These are phyloP conservation scores for Starmerella bacillaris DNA, from an alignment of 805 yeast genomes.

Conservation along the genomic window DNA sequence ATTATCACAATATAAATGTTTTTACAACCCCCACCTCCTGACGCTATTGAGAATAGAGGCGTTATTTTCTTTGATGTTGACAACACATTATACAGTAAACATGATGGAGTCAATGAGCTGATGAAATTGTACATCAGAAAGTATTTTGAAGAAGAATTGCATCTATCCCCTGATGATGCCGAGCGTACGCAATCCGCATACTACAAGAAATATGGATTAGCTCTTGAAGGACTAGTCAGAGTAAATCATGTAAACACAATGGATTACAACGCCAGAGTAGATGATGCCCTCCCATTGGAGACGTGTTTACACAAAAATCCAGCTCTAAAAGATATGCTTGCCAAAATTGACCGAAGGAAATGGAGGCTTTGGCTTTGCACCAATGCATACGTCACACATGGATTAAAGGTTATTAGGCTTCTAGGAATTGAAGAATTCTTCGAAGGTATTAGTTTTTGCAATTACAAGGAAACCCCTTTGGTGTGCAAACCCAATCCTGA, in stretches of 20 bases:
- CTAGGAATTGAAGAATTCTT: slow-evolving; percentile 83
- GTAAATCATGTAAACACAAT: slow-evolving; percentile 61
- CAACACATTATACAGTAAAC: slow-evolving; percentile 66
- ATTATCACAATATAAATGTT: no score
- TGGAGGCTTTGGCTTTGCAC: slow-evolving; percentile 82
- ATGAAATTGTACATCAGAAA: slow-evolving; percentile 77
- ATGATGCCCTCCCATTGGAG: slow-evolving; percentile 79
- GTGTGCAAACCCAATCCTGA: slow-evolving; percentile 76
- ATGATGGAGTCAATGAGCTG: slow-evolving; percentile 59
- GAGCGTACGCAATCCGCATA: slow-evolving; percentile 49
- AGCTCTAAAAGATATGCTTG: slow-evolving; percentile 21
- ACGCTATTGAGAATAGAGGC: slow-evolving; percentile 5
- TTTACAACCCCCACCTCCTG: slow-evolving; percentile 8
- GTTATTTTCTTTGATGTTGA: slow-evolving; percentile 80
- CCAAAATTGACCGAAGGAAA: slow-evolving; percentile 28
- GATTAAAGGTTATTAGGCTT: slow-evolving; percentile 54
- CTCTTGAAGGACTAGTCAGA: slow-evolving; percentile 68
- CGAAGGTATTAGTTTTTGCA: slow-evolving; percentile 88
- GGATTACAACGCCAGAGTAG: slow-evolving; percentile 75
- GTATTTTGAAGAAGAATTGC: slow-evolving; percentile 51
- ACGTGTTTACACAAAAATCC: slow-evolving; percentile 45
- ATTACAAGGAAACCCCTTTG: slow-evolving; percentile 45
- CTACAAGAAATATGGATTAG: slow-evolving; percentile 77
- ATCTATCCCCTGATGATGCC: slow-evolving; percentile 57
- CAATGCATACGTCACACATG: slow-evolving; percentile 87